A percentile compares a stretch with the other conserved stretches of the same genome.
Conservation (phyloP, 305 asterid genomes). For the Solanum hybrid region DNA sequence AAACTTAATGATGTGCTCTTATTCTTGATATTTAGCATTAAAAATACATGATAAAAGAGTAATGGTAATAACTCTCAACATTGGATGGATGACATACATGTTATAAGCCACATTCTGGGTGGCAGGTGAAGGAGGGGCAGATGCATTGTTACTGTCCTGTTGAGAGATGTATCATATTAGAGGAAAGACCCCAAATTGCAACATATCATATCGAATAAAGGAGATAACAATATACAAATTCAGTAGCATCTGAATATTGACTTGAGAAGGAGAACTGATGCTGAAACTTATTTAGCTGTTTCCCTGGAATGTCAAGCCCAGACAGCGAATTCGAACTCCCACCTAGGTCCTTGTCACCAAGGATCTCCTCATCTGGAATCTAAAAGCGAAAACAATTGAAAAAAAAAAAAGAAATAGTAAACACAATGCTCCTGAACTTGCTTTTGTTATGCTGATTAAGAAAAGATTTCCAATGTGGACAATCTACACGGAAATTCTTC, state of each 20-base stretch:
- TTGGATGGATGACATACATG: conserved; percentile 35
- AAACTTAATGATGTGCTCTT: neutral
- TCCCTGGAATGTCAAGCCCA: conserved; percentile 30
- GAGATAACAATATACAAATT: conserved; percentile 37
- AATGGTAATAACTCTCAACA: conserved; percentile 6
- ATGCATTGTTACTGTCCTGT: conserved; percentile 55
- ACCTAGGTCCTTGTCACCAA: conserved; percentile 49
- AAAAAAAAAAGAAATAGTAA: neutral
- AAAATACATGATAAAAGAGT: conserved; percentile 1
- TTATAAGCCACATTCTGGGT: conserved; percentile 22
- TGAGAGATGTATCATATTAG: conserved; percentile 15
- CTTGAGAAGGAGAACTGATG: conserved; percentile 57
- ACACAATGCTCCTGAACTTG: neutral
- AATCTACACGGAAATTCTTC: neutral
- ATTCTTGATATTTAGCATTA: neutral
- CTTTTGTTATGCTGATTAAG: neutral
- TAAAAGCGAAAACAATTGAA: conserved; percentile 12
- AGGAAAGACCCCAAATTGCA: conserved; percentile 7
- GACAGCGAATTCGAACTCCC: conserved; percentile 22
- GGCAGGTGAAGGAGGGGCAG: conserved; percentile 34
- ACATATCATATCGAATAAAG: neutral
- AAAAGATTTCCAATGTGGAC: neutral
- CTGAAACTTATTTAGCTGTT: conserved; percentile 42
- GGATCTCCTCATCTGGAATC: conserved; percentile 77
- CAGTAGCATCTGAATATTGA: conserved; percentile 56